phyloP scores from a whole-genome alignment of 1,284 basidiomycete species.

The Coriolopsis trogii region DNA sequence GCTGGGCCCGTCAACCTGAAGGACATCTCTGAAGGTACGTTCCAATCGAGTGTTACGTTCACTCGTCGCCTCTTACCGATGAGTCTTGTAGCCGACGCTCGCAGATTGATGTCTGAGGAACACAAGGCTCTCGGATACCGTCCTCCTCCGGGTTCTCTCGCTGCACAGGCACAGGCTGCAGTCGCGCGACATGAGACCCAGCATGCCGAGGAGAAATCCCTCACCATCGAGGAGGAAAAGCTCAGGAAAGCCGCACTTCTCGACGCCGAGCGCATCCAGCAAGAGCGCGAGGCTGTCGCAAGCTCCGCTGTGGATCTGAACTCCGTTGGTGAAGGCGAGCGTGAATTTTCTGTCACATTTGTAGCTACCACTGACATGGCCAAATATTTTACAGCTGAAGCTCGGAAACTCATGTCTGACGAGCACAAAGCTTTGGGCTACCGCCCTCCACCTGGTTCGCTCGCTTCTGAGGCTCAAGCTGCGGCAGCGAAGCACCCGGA shows the following conservation, averaged over 20 bases:
- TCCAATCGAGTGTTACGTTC: background rate
- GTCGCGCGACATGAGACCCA: constrained; percentile 19
- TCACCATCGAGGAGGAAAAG: constrained; percentile 18
- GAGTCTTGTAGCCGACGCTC: constrained; percentile 29
- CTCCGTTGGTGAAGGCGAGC: constrained; percentile 6
- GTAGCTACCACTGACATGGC: too few species aligned
- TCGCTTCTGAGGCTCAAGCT: constrained; percentile 28
- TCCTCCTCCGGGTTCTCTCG: constrained; percentile 38
- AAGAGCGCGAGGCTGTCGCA: background rate
- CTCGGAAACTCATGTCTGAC: constrained; percentile 35
- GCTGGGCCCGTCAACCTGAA: constrained; percentile 26
- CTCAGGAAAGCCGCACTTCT: constrained; percentile 26
- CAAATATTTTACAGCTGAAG: constrained; percentile 28
- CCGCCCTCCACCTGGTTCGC: constrained; percentile 31
- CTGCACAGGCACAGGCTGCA: constrained; percentile 34
- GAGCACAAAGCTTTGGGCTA: constrained; percentile 39
- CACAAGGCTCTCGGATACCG: constrained; percentile 39
- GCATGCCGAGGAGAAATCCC: constrained; percentile 18
- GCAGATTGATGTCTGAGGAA: constrained; percentile 37
- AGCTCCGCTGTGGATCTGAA: constrained; percentile 21
- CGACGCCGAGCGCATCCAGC: constrained; percentile 29
- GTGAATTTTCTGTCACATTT: background rate
- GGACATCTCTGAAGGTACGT: constrained; percentile 28
- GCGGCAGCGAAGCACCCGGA: constrained; percentile 33
- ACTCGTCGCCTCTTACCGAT: background rate